Conservation (phyloP, 1,284 basidiomycete genomes). For the Cystobasidium pallidum region DNA sequence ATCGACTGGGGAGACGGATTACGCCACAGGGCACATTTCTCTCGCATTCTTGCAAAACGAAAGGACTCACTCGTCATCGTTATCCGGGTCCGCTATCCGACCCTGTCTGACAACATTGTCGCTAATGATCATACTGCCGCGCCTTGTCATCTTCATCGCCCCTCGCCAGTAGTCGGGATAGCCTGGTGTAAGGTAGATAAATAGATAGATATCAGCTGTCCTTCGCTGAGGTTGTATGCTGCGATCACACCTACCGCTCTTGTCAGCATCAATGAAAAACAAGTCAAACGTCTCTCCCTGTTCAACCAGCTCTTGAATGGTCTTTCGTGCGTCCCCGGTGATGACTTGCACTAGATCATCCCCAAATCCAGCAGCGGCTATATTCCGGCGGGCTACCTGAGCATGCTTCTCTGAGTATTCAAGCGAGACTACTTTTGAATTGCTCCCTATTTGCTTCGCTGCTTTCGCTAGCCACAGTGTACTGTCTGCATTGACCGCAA, state of each 20-base stretch:
- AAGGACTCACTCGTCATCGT: conserved; percentile 26
- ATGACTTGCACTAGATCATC: conserved; percentile 24
- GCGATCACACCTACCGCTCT: conserved; percentile 13
- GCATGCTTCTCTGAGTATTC: conserved; percentile 37
- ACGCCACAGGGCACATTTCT: no score
- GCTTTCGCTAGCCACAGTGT: conserved; percentile 33
- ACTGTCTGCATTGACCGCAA: conserved; percentile 10
- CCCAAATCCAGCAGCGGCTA: conserved; percentile 23
- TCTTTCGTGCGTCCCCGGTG: conserved; percentile 36
- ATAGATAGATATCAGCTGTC: no score
- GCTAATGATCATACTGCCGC: conserved; percentile 31
- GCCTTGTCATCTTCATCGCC: conserved; percentile 19
- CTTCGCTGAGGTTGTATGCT: no score
- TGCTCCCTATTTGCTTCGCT: conserved; percentile 19
- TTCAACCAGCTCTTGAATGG: conserved; percentile 1
- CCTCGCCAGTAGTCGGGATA: conserved; percentile 37
- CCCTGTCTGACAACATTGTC: conserved; percentile 44
- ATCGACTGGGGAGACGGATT: no score
- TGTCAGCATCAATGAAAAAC: conserved; percentile 45
- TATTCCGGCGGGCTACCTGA: conserved; percentile 36
- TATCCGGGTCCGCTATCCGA: conserved; percentile 30
- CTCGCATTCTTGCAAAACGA: background rate
- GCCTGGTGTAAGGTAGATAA: background rate
- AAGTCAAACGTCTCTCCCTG: conserved; percentile 37
- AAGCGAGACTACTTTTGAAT: conserved; percentile 14